Conservation (phyloP, 805 yeast species). For the Teunomyces tritomae region DNA sequence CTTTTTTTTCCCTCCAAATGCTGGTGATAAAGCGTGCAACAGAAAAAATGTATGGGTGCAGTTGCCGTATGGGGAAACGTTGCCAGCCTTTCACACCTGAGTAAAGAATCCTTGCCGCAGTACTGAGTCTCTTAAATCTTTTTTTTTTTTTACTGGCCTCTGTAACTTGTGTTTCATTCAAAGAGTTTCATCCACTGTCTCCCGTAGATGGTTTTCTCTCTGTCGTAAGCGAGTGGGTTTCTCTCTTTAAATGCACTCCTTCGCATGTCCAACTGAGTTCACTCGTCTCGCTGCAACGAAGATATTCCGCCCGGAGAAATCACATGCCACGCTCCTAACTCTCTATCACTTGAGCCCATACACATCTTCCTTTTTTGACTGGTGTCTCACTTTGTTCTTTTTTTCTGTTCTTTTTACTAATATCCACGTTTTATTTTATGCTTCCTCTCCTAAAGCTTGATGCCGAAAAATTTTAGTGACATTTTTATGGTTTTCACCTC, state of each 20-base stretch:
- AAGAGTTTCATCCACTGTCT: too few relatives aligned
- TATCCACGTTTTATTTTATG: too few relatives aligned
- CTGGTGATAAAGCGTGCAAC: slow-evolving; percentile 1
- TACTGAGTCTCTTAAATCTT: neutral
- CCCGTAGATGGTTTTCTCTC: too few relatives aligned
- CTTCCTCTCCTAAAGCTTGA: too few relatives aligned
- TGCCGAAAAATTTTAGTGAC: too few relatives aligned
- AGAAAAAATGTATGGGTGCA: neutral
- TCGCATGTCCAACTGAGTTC: too few relatives aligned
- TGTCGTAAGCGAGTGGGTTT: too few relatives aligned
- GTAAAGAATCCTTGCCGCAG: neutral
- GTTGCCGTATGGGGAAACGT: neutral
- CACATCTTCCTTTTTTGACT: neutral
- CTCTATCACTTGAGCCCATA: neutral
- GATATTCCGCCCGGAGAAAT: neutral
- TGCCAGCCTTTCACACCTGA: neutral
- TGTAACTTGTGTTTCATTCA: too few relatives aligned
- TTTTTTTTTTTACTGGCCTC: too few relatives aligned
- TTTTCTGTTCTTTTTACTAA: neutral
- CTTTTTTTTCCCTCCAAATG: neutral
- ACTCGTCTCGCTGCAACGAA: too few relatives aligned
- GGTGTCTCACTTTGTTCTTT: neutral
- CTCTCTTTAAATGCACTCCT: too few relatives aligned
- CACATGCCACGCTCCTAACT: neutral
- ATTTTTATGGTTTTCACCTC: too few relatives aligned